Evolutionary conservation across 805 yeast species (phyloP).

Genomic region (Saccharomyces mikatae): DNA sequence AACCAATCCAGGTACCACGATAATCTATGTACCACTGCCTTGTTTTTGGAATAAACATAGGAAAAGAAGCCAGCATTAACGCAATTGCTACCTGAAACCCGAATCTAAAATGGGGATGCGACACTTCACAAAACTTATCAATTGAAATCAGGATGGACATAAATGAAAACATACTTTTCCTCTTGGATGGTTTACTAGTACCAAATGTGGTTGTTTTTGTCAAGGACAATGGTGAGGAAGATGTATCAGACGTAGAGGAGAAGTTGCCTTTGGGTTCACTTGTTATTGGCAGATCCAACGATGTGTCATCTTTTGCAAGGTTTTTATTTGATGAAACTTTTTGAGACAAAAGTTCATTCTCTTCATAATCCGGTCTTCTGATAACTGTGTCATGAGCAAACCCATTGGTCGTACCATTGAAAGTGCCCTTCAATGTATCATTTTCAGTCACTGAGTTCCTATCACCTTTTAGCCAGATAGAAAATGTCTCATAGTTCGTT

Average conservation of each 20-base stretch:
- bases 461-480: conserved; percentile 30
- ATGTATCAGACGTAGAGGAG: not conserved
- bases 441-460: conserved; percentile 26
- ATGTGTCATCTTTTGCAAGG: not conserved
- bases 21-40: conserved; percentile 42
- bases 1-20: conserved; percentile 48
- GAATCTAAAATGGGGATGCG: conserved; percentile 35
- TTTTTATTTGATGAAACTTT: conserved; percentile 5
- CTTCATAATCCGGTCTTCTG: conserved; percentile 23
- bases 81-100: conserved; percentile 41
- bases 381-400: conserved; percentile 7
- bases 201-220: not conserved
- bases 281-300: conserved; percentile 7
- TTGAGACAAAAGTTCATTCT: conserved; percentile 23
- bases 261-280: not conserved
- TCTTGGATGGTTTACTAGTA: not conserved
- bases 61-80: conserved; percentile 41
- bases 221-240: not conserved
- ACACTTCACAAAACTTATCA: conserved; percentile 14
- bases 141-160: conserved; percentile 5
- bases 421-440: conserved; percentile 31
- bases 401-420: conserved; percentile 4
- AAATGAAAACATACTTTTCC: not conserved
- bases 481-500: conserved; percentile 29
- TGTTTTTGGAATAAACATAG: conserved; percentile 41